Evolutionary conservation across 345 rosid species (phyloP), one percentile per base, ranked within the genome.

Genomic region (Erodium maritimum): DNA sequence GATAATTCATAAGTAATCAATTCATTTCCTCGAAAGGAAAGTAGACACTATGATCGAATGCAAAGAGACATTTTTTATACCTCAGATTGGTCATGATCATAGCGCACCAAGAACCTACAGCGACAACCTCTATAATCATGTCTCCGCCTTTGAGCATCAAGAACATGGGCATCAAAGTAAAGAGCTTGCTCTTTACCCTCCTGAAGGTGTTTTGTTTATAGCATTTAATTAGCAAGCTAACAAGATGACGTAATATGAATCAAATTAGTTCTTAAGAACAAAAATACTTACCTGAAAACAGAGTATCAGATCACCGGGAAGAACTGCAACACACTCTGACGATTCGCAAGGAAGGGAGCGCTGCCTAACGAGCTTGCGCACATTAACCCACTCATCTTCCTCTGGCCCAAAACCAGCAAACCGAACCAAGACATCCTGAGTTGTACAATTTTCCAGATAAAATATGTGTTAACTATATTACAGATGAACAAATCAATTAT

Each of bases 111-210:
- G 72, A 90, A 90, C 67, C 99, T 78, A 80, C 99, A 94, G 13
- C 96, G 96, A 65, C 99, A 94, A 64, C 99, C 99, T 77, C 99
- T 87, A 3, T 81, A 88, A 75, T 94, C 99, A 69, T 94, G 99
- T 57, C 99, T 80, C 61, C 99, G 75, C 65, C 97, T 88, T 79
- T 94, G 97, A 3, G 99, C 95, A 60, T 90, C 96, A 33, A 94
- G 95, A 70, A 90, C 99, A 73, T 80, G 88, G 51, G 97, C 99
- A 62, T 94, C 99, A 58, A 74, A 94, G 72, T 90, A 94, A 63
- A 94, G 87, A 67, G 99, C 97, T 73, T 94, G 99, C 69, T 87
- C 97, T 82, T 94, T 90, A 20, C 97, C 99, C 84, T 94, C 99
- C 99, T 94, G 73, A 67, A 61, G 67, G 12, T 42, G 48, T 42